Evolutionary conservation across 257 asterid species (phyloP).

Genomic region (Euphrasia confusa): DNA sequence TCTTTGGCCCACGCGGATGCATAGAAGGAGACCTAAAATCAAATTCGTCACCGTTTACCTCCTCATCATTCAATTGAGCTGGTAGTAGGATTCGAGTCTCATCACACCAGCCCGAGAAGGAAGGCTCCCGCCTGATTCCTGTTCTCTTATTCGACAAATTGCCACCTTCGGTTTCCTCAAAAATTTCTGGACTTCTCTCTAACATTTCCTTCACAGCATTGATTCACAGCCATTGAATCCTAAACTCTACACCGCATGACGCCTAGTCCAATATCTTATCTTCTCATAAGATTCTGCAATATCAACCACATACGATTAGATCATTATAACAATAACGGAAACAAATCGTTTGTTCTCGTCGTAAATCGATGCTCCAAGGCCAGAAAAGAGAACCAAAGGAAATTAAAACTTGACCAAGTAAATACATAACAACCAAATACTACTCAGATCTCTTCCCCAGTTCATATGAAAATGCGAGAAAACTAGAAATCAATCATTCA

Average conservation of each 20-base stretch:
- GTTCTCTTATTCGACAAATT: constrained; percentile 19
- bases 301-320: background rate
- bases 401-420: constrained; percentile 19
- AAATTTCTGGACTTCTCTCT: constrained; percentile 38
- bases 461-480: constrained; percentile 5
- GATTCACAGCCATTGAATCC: constrained; percentile 31
- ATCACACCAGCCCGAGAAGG: constrained; percentile 74
- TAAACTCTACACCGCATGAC: constrained; percentile 26
- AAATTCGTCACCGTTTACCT: constrained; percentile 34
- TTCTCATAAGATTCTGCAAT: constrained; percentile 12
- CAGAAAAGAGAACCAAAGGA: constrained; percentile 1
- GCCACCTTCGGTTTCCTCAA: constrained; percentile 35
- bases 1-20: constrained; percentile 25
- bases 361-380: constrained; percentile 11
- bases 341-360: background rate
- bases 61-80: constrained; percentile 30
- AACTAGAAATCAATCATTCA: constrained; percentile 21
- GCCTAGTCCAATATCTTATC: constrained; percentile 5
- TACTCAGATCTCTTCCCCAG: constrained; percentile 22
- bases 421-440: constrained; percentile 11
- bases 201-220: constrained; percentile 52
- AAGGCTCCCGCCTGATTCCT: constrained; percentile 51
- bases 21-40: constrained; percentile 42
- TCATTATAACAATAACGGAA: background rate
- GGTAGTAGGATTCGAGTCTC: constrained; percentile 44